Evolutionary conservation across 345 rosid genomes (phyloP).

Genomic region (Populus euphratica): DNA sequence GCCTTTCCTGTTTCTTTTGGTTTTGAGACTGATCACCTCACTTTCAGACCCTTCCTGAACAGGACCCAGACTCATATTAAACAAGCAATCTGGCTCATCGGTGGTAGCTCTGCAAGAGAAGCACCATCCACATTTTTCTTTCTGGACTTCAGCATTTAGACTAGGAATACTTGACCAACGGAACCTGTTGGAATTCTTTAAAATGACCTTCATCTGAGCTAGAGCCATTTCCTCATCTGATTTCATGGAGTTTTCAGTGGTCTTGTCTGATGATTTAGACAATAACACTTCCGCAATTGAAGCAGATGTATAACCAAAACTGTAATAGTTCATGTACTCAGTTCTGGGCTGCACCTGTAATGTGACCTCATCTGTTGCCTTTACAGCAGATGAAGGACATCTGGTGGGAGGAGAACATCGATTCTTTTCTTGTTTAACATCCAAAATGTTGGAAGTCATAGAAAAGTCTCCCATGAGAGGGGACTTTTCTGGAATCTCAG

Average conservation of each 20-base stretch:
- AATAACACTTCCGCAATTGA: constrained; percentile 60
- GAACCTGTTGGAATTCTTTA: constrained; percentile 57
- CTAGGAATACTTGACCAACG: constrained; percentile 52
- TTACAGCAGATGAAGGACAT: constrained; percentile 22
- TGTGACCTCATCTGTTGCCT: constrained; percentile 28
- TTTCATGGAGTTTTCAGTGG: constrained; percentile 30
- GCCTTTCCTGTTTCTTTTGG: constrained; percentile 37
- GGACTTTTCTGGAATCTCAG: constrained; percentile 20
- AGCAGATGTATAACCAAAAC: constrained; percentile 69
- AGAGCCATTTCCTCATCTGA: constrained; percentile 70
- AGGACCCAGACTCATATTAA: constrained; percentile 50
- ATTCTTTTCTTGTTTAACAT: constrained; percentile 31
- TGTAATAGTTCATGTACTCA: constrained; percentile 63
- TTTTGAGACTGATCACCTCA: constrained; percentile 40
- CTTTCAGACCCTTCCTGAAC: constrained; percentile 37
- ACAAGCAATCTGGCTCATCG: constrained; percentile 65
- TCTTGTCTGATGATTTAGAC: constrained; percentile 47
- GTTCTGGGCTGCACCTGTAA: constrained; percentile 30
- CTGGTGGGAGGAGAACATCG: constrained; percentile 27
- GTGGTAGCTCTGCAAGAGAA: constrained; percentile 55
- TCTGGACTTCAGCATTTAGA: constrained; percentile 39
- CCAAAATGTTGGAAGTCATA: constrained; percentile 35
- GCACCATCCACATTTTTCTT: constrained; percentile 98
- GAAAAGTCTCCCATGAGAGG: constrained; percentile 22
- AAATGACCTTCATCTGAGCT: constrained; percentile 68